These are phyloP conservation scores for Rosa lucieae DNA, from an alignment of 306 rosid species.

Conservation along the genomic window DNA sequence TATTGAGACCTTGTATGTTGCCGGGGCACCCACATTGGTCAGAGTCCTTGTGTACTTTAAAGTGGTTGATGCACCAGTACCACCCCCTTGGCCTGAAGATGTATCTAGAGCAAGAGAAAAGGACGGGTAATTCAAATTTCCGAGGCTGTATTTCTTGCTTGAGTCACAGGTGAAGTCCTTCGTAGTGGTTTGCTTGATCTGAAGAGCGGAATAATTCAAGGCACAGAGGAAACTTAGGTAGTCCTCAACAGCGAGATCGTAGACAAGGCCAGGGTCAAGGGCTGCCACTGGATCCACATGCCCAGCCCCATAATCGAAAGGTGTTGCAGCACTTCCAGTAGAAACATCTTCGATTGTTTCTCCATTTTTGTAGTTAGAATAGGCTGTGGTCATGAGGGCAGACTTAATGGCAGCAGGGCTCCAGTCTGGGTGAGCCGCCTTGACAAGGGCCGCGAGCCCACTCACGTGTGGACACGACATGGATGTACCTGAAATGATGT, in stretches of 20 bases:
- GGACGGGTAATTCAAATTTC: constrained; percentile 85
- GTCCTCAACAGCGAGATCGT: constrained; percentile 56
- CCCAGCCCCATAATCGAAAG: constrained; percentile 87
- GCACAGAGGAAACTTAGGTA: constrained; percentile 82
- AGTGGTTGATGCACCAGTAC: constrained; percentile 36
- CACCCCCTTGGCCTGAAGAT: constrained; percentile 49
- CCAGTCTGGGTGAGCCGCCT: constrained; percentile 80
- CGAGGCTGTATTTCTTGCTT: constrained; percentile 55
- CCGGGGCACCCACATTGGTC: constrained; percentile 71
- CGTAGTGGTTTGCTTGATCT: constrained; percentile 52
- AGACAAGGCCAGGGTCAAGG: constrained; percentile 89
- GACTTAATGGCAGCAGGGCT: constrained; percentile 87
- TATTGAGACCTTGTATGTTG: constrained; percentile 54
- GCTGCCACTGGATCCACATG: constrained; percentile 83
- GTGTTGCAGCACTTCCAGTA: constrained; percentile 64
- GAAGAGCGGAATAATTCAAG: constrained; percentile 49
- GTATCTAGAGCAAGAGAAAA: constrained; percentile 71
- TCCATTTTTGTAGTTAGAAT: constrained; percentile 58
- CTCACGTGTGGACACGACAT: constrained; percentile 97
- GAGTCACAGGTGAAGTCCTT: constrained; percentile 49
- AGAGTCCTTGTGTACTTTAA: constrained; percentile 60
- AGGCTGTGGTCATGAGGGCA: constrained; percentile 94
- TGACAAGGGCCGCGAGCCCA: constrained; percentile 77
- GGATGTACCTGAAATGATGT: constrained; percentile 85
- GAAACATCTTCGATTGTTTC: constrained; percentile 54